phyloP scores from a whole-genome alignment of 2,329 filamentous ascomycete genomes.

The Lecanicillium sp. region DNA sequence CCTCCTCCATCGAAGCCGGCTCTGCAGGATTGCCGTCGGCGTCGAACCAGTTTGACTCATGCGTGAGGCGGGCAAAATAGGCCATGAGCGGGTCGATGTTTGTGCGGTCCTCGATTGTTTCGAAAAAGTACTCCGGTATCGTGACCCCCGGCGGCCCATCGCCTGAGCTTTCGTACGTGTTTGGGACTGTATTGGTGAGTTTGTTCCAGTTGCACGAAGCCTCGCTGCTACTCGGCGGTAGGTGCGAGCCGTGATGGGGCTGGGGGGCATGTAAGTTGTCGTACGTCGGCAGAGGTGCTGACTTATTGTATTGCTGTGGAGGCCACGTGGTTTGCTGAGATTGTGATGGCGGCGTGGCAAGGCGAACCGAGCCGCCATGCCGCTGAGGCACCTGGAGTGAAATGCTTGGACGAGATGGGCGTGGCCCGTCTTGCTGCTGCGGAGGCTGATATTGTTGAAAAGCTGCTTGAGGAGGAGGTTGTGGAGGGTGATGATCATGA shows the following conservation, averaged over 20 bases:
- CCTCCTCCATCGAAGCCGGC: constrained; percentile 42
- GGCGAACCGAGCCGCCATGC: constrained; percentile 48
- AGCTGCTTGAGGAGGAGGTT: not conserved
- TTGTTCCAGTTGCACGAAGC: constrained; percentile 1
- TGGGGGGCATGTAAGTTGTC: constrained; percentile 4
- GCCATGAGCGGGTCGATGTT: constrained; percentile 50
- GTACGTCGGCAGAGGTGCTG: constrained; percentile 2
- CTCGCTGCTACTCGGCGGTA: not conserved
- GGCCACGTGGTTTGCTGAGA: constrained; percentile 21
- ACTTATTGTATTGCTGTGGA: not conserved
- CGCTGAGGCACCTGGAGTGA: constrained; percentile 40
- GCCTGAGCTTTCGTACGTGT: not conserved
- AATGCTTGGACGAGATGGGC: constrained; percentile 28
- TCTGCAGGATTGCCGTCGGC: constrained; percentile 32
- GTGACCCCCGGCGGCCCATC: not conserved
- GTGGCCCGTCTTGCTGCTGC: constrained; percentile 10
- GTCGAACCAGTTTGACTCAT: constrained; percentile 45
- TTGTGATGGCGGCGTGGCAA: constrained; percentile 47
- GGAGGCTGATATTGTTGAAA: constrained; percentile 10
- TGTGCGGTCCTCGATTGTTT: constrained; percentile 35
- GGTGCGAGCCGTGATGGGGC: too few species aligned
- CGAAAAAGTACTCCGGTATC: constrained; percentile 24
- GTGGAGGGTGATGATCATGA: not conserved
- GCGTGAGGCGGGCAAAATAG: constrained; percentile 42
- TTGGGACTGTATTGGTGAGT: not conserved